These are phyloP conservation scores for Colletotrichum destructivum DNA, from an alignment of 2,329 filamentous ascomycete genomes.

Conservation along the genomic window DNA sequence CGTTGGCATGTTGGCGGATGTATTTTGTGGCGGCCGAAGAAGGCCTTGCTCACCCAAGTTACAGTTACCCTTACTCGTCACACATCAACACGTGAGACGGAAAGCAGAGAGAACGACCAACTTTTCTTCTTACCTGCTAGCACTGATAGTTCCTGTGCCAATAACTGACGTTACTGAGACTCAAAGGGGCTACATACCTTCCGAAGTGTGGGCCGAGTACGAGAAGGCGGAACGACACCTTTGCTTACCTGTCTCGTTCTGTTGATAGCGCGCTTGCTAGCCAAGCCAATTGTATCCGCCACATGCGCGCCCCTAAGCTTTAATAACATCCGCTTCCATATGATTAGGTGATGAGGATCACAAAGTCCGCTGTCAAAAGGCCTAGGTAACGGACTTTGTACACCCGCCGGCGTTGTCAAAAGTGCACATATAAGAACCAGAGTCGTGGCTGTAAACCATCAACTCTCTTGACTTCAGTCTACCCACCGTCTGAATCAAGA, in stretches of 20 bases:
- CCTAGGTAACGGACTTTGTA: not conserved
- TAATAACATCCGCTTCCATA: not conserved
- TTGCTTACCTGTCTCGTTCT: not conserved
- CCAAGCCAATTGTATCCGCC: not conserved
- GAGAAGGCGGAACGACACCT: not conserved
- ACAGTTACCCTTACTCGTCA: not conserved
- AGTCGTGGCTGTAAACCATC: not conserved
- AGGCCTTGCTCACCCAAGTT: not conserved
- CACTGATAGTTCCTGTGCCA: not conserved
- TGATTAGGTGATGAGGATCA: not conserved
- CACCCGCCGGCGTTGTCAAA: not conserved
- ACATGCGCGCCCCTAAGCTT: not conserved
- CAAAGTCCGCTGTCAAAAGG: not conserved
- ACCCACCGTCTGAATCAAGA: not conserved
- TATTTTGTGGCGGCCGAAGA: slow-evolving; percentile 7
- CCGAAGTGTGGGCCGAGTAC: not conserved
- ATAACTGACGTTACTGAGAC: too few relatives aligned
- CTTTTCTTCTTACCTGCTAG: not conserved
- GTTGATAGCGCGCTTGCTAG: not conserved
- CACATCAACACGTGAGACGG: too few relatives aligned
- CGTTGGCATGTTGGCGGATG: slow-evolving; percentile 7
- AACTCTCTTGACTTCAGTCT: not conserved
- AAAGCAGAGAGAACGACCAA: too few relatives aligned
- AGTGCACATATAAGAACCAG: not conserved
- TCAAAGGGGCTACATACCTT: too few relatives aligned